Percentiles rank a stretch among this genome's conserved stretches.
These are phyloP conservation scores for Talaromyces marneffei DNA, from an alignment of 2,329 filamentous ascomycete genomes.

Conservation along the genomic window DNA sequence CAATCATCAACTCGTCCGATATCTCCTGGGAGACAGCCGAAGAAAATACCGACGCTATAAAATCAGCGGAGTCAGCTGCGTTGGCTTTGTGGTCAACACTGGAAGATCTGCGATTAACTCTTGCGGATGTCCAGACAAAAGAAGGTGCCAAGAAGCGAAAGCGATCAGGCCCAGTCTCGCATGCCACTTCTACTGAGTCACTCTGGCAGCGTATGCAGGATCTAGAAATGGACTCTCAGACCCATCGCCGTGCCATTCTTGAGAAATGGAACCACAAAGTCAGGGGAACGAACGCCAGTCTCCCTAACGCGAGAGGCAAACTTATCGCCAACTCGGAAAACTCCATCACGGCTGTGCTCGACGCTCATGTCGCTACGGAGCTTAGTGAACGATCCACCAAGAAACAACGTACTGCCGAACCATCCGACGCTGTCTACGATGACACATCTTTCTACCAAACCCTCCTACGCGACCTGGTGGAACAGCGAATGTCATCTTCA, in stretches of 20 bases:
- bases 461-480: slow-evolving; percentile 85
- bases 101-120: slow-evolving; percentile 37
- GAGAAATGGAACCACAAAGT: slow-evolving; percentile 89
- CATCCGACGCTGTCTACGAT: slow-evolving; percentile 61
- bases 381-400: slow-evolving; percentile 29
- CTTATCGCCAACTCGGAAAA: slow-evolving; percentile 52
- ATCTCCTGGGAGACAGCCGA: slow-evolving; percentile 24
- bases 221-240: slow-evolving; percentile 55
- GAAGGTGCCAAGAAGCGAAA: slow-evolving; percentile 42
- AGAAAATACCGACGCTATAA: slow-evolving; percentile 47
- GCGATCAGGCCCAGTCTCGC: slow-evolving; percentile 44
- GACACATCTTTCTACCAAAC: slow-evolving; percentile 93
- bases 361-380: slow-evolving; percentile 41
- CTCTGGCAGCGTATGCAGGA: slow-evolving; percentile 68
- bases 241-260: slow-evolving; percentile 64
- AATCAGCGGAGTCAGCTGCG: slow-evolving; percentile 79
- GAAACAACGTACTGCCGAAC: slow-evolving; percentile 24
- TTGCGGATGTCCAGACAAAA: slow-evolving; percentile 33
- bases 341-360: slow-evolving; percentile 39
- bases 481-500: slow-evolving; percentile 70
- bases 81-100: slow-evolving; percentile 75
- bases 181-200: slow-evolving; percentile 51
- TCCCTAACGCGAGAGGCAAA: slow-evolving; percentile 54
- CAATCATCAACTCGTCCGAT: slow-evolving; percentile 65
- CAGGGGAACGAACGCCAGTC: slow-evolving; percentile 46